phyloP scores from a whole-genome alignment of 768 basidiomycete species.

The Galerina sulciceps region DNA sequence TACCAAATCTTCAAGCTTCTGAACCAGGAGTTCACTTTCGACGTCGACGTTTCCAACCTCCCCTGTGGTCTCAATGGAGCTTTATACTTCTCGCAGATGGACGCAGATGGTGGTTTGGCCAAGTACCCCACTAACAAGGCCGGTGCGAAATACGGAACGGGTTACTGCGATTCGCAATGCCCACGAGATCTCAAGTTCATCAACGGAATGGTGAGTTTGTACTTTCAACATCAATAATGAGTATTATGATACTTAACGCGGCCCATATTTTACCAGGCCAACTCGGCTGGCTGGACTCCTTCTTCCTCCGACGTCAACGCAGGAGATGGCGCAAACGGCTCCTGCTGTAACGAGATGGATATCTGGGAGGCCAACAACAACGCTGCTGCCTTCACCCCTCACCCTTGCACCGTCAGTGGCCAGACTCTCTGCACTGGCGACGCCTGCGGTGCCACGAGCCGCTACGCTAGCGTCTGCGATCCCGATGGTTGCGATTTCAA shows the following conservation, averaged over 20 bases:
- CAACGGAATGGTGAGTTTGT: conserved; percentile 7
- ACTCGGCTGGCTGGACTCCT: conserved; percentile 22
- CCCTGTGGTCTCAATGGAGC: conserved; percentile 65
- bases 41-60: conserved; percentile 60
- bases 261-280: conserved; percentile 15
- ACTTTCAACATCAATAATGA: neutral
- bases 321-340: conserved; percentile 26
- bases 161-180: conserved; percentile 51
- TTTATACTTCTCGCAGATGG: conserved; percentile 61
- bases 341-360: conserved; percentile 49
- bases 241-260: neutral
- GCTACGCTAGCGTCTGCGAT: conserved; percentile 54
- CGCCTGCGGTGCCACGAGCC: conserved; percentile 38
- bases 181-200: conserved; percentile 59
- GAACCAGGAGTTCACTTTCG: conserved; percentile 64
- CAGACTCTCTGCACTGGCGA: conserved; percentile 46
- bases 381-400: conserved; percentile 56
- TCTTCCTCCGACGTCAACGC: conserved; percentile 27
- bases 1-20: conserved; percentile 50
- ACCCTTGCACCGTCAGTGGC: conserved; percentile 46
- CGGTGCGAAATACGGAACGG: conserved; percentile 47
- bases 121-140: conserved; percentile 55
- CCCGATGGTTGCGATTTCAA: conserved; percentile 67
- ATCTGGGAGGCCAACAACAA: conserved; percentile 62
- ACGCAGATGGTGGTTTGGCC: conserved; percentile 52